Base-by-base conservation (phyloP, 805 yeast species). In the Candida chauliodis region DNA sequence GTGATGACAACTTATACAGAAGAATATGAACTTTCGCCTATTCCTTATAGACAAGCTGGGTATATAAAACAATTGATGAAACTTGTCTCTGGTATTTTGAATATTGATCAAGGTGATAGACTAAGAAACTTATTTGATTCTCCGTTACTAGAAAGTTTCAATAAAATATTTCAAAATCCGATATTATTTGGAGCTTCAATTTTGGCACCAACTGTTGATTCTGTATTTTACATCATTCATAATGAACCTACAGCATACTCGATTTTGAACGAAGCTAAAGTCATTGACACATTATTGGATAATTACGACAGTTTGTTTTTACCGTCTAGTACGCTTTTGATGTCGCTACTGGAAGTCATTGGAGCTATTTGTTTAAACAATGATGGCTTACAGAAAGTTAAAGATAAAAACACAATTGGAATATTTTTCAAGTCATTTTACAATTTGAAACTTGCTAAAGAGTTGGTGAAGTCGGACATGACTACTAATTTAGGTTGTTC, bases 161-260 rank as follows among this genome's bases (percentile, higher is more conserved):
- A 78, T 44, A 69, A 64, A 40, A 73, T 90, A 2, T 49, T 90
- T 13, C 50, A 55, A 10, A 66, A 85, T 48, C 77, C 84, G 1
- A 46, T 58, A 0, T 58, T 75, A 0, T 86, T 88, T 64, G 96
- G 96, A 0, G 76, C 79, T 27, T 71, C 77, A 11, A 58, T 86
- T 10, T 56, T 85, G 10, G 67, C 85, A 0, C 66, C 76, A 16
- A 73, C 85, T 0, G 56, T 90, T 25, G 81, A 78, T 43, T 74
- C 81, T 9, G 71, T 88, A 15, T 74, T 82, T 28, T 73, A 74
- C 9, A 85, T 88, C 42, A 79, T 90, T 20, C 91, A 90, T 54
- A 84, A 83, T 47, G 97, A 91, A 51, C 96, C 97, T 7, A 88
- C 96, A 0, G 86, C 95, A 3, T 90, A 74, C 51, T 73, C 84